Conservation (phyloP, 768 basidiomycete species). For the Boletales sp. region DNA sequence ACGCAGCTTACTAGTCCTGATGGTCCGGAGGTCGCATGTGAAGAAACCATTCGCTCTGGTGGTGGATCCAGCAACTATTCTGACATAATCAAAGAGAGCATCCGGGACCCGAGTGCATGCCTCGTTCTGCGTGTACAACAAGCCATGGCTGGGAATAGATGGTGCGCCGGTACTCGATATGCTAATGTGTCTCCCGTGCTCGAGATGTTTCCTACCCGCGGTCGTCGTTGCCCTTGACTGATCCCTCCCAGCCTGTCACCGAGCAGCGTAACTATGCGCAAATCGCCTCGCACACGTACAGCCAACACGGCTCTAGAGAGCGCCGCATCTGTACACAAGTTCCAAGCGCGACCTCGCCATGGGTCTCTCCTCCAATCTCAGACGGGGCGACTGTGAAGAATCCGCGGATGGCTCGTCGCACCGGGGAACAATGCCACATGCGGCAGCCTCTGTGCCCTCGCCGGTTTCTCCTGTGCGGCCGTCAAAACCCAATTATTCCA, state of each 20-base stretch:
- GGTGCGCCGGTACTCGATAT: no score
- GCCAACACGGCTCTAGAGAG: constrained; percentile 87
- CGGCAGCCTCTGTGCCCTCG: constrained; percentile 80
- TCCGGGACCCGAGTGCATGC: neutral
- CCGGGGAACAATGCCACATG: constrained; percentile 90
- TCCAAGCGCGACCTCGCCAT: constrained; percentile 74
- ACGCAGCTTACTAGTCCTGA: constrained; percentile 49
- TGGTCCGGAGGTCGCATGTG: constrained; percentile 46
- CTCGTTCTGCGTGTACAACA: no score
- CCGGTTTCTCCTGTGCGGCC: constrained; percentile 63
- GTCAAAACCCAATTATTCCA: constrained; percentile 68
- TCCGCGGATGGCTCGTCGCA: no score
- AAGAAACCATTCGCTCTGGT: constrained; percentile 44
- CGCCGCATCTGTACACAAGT: constrained; percentile 35
- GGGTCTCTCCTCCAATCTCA: constrained; percentile 72
- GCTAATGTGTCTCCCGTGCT: constrained; percentile 25
- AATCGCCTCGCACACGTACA: constrained; percentile 89
- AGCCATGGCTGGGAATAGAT: no score
- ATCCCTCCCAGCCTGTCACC: constrained; percentile 59
- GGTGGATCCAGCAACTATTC: constrained; percentile 59
- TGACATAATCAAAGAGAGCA: neutral
- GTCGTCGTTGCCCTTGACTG: neutral
- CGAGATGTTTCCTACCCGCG: constrained; percentile 46
- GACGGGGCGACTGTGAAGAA: constrained; percentile 80
- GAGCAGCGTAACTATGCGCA: constrained; percentile 86